Percentiles rank a stretch among this genome's conserved stretches.
phyloP scores from a whole-genome alignment of 306 rosid genomes.

The Ceratonia siliqua region DNA sequence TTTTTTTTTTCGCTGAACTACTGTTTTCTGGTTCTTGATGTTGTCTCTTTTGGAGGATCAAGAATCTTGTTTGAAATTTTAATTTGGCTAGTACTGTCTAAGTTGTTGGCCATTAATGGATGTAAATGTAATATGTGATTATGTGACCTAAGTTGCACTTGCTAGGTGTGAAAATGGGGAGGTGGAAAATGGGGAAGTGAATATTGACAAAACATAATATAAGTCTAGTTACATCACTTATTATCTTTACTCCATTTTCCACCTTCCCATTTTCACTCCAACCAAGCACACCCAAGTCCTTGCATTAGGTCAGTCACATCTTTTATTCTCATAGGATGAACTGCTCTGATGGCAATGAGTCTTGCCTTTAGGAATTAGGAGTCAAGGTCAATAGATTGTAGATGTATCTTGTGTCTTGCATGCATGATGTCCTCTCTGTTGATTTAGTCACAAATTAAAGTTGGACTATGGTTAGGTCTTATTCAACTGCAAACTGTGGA shows the following conservation, averaged over 20 bases:
- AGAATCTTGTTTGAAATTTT: background rate
- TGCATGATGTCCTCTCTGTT: background rate
- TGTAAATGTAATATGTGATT: too few relatives aligned
- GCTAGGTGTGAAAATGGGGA: too few relatives aligned
- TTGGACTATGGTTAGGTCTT: background rate
- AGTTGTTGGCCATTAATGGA: background rate
- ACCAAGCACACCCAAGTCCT: background rate
- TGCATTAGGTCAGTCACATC: background rate
- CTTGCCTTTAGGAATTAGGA: background rate
- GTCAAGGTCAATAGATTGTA: background rate
- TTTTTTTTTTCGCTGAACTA: background rate
- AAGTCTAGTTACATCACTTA: background rate
- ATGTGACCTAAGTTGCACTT: too few relatives aligned
- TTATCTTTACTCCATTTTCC: background rate
- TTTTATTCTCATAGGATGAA: background rate
- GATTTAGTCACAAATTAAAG: background rate
- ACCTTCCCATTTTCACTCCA: background rate
- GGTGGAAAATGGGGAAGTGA: too few relatives aligned
- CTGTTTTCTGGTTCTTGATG: background rate
- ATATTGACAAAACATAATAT: background rate
- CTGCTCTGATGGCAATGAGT: background rate
- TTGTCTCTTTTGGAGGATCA: background rate
- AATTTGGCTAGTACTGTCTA: background rate
- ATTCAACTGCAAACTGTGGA: background rate
- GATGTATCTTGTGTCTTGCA: background rate